Conservation (phyloP, 495 filamentous ascomycete species). For the Penicillium flavigenum region DNA sequence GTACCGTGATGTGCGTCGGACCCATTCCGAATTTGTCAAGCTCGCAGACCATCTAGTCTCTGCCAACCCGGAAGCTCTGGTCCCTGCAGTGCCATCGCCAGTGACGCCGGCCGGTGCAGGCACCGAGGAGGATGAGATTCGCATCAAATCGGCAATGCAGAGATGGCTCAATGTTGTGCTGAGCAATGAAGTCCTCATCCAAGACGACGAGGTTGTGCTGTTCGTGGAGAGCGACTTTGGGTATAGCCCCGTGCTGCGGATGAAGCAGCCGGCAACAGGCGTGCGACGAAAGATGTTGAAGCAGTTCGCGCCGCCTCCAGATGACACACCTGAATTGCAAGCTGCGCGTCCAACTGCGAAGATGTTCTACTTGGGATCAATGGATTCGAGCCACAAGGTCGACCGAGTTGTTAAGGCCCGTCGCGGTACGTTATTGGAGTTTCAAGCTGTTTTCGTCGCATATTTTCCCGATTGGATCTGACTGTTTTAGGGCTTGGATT, state of each 20-base stretch:
- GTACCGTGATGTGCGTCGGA: slow-evolving; percentile 92
- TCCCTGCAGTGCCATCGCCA: slow-evolving; percentile 91
- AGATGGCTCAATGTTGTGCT: slow-evolving; percentile 93
- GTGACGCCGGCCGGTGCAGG: slow-evolving; percentile 91
- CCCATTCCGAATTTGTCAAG: slow-evolving; percentile 93
- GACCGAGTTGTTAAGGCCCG: slow-evolving; percentile 90
- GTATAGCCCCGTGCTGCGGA: slow-evolving; percentile 90
- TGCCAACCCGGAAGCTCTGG: slow-evolving; percentile 94
- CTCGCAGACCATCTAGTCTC: slow-evolving; percentile 92
- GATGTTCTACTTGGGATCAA: slow-evolving; percentile 89
- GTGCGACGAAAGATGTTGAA: slow-evolving; percentile 93
- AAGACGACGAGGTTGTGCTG: slow-evolving; percentile 93
- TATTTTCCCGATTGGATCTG: slow-evolving; percentile 10
- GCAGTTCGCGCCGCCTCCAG: slow-evolving; percentile 96
- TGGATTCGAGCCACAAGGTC: slow-evolving; percentile 94
- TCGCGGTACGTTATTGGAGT: slow-evolving; percentile 63
- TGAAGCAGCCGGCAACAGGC: slow-evolving; percentile 96
- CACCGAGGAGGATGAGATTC: slow-evolving; percentile 91
- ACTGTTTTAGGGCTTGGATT: slow-evolving; percentile 74
- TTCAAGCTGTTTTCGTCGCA: not conserved
- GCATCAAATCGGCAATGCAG: slow-evolving; percentile 86
- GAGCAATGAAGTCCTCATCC: slow-evolving; percentile 85
- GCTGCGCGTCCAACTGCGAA: slow-evolving; percentile 89
- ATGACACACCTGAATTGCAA: slow-evolving; percentile 93
- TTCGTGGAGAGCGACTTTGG: slow-evolving; percentile 99